Percentiles rank a stretch among this genome's conserved stretches.
Conservation (phyloP, 352 stramenopile genomes). For the Pythium folliculosum region DNA sequence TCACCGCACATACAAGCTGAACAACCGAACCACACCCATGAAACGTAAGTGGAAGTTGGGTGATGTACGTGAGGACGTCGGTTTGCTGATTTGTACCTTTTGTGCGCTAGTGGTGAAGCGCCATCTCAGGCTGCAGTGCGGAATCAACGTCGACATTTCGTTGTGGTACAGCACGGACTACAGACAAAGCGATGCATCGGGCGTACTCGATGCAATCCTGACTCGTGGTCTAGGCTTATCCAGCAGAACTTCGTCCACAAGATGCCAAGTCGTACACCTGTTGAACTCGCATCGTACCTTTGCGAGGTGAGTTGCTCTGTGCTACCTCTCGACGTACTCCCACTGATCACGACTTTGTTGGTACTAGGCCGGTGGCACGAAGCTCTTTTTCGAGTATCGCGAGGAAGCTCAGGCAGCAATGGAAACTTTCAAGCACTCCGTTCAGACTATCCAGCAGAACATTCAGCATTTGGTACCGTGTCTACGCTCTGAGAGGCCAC, state of each 20-base stretch:
- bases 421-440: conserved; percentile 23
- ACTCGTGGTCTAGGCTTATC: conserved; percentile 34
- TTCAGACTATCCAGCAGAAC: conserved; percentile 20
- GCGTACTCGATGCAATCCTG: background rate
- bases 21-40: conserved; percentile 39
- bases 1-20: conserved; percentile 39
- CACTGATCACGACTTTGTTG: background rate
- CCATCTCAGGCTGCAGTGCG: conserved; percentile 36
- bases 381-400: conserved; percentile 41
- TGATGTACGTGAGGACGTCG: background rate
- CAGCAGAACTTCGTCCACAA: conserved; percentile 48
- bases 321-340: background rate
- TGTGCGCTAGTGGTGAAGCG: conserved; percentile 38
- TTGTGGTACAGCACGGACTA: conserved; percentile 31
- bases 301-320: conserved; percentile 36
- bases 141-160: conserved; percentile 47
- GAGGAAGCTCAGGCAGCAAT: conserved; percentile 33
- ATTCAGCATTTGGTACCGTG: conserved; percentile 23
- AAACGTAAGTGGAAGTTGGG: conserved; percentile 33
- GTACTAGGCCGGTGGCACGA: conserved; percentile 36
- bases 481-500: background rate
- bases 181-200: background rate
- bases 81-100: background rate
- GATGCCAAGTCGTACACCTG: conserved; percentile 31
- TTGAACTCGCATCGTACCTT: conserved; percentile 38